A percentile compares a stretch with the other conserved stretches of the same genome.
These are phyloP conservation scores for Centella asiatica DNA, from an alignment of 129 eudicot genomes.

Conservation along the genomic window DNA sequence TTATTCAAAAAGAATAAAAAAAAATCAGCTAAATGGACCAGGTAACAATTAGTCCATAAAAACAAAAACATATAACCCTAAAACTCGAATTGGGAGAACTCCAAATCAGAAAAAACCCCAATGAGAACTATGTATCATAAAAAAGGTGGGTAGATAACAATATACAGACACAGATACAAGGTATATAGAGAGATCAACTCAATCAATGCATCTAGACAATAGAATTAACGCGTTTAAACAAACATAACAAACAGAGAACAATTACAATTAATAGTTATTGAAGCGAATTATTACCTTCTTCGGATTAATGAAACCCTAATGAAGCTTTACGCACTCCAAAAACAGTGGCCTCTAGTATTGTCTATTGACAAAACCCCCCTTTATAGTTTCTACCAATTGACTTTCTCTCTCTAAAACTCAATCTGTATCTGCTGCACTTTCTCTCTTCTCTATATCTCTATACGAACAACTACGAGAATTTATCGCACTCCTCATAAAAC, in stretches of 20 bases:
- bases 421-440: too few species aligned
- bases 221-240: not conserved
- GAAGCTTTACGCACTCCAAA: slow-evolving; percentile 4
- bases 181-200: not conserved
- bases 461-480: not conserved
- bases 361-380: not conserved
- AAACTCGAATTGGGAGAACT: not conserved
- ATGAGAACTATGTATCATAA: too few species aligned
- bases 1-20: not conserved
- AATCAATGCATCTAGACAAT: slow-evolving; percentile 18
- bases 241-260: not conserved
- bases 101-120: not conserved
- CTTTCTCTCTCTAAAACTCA: not conserved
- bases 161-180: not conserved
- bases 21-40: not conserved
- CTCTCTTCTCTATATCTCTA: not conserved
- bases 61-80: not conserved
- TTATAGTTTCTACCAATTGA: slow-evolving; percentile 7
- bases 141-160: not conserved
- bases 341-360: not conserved
- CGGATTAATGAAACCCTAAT: slow-evolving; percentile 1
- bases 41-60: not conserved
- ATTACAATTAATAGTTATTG: not conserved
- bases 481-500: not conserved
- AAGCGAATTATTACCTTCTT: not conserved